A percentile compares a stretch with the other conserved stretches of the same genome.
These are phyloP conservation scores for Psilocybe tampanensis DNA, from an alignment of 768 basidiomycete species.

Conservation along the genomic window DNA sequence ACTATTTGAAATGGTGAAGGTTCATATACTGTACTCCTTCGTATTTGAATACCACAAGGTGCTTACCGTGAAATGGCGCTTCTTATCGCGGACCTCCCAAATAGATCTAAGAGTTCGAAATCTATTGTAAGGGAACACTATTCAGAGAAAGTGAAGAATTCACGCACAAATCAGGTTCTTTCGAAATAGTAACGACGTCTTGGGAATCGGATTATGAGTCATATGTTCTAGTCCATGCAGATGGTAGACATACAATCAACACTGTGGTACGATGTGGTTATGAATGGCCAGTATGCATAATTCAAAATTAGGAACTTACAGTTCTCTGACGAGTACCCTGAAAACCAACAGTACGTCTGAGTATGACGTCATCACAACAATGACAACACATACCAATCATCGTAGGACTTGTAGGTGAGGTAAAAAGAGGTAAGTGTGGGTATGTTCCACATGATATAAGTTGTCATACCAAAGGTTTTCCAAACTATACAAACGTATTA, in stretches of 20 bases:
- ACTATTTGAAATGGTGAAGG: slow-evolving; percentile 6
- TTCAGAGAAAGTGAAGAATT: background rate
- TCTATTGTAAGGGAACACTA: too few relatives aligned
- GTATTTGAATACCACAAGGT: background rate
- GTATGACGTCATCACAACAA: background rate
- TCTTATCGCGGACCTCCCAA: slow-evolving; percentile 90
- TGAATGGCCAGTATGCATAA: background rate
- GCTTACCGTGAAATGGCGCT: slow-evolving; percentile 83
- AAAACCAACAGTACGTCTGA: background rate
- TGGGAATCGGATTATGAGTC: background rate
- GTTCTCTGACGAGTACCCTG: slow-evolving; percentile 72
- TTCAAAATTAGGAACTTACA: too few relatives aligned
- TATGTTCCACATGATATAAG: slow-evolving; percentile 8
- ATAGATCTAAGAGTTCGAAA: slow-evolving; percentile 69
- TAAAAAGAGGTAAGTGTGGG: background rate
- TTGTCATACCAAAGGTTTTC: slow-evolving; percentile 66
- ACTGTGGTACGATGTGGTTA: slow-evolving; percentile 44
- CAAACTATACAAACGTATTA: too few relatives aligned
- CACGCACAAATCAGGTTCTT: slow-evolving; percentile 80
- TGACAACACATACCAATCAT: slow-evolving; percentile 38
- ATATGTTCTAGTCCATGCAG: background rate
- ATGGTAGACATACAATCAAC: slow-evolving; percentile 62
- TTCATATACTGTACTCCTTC: background rate
- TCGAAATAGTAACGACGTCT: slow-evolving; percentile 76
- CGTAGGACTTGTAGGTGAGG: slow-evolving; percentile 32